These are phyloP conservation scores for Ilyonectria mors-panacis DNA, from an alignment of 2,329 filamentous ascomycete genomes.

Conservation along the genomic window DNA sequence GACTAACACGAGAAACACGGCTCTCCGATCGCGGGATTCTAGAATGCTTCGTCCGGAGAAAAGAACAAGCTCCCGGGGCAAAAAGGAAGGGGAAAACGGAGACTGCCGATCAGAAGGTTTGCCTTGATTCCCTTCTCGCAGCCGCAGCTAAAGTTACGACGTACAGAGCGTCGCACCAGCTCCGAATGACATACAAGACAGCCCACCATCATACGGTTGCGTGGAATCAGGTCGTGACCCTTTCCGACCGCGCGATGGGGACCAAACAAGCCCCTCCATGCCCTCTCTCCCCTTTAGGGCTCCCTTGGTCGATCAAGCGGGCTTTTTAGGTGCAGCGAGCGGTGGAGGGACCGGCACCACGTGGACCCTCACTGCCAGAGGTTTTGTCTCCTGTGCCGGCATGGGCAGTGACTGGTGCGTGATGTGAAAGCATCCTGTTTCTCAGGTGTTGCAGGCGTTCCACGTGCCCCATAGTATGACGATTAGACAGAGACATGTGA, in stretches of 20 bases:
- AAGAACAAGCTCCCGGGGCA: neutral
- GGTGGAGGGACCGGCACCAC: conserved; percentile 44
- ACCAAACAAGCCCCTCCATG: conserved; percentile 30
- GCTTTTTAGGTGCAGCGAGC: conserved; percentile 28
- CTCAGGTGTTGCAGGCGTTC: neutral
- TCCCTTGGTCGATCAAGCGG: conserved; percentile 35
- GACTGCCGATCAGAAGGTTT: conserved; percentile 14
- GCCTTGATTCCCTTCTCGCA: neutral
- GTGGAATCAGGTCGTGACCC: conserved; percentile 27
- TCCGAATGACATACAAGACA: conserved; percentile 38
- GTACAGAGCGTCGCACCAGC: conserved; percentile 10
- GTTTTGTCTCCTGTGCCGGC: conserved; percentile 20
- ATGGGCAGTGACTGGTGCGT: neutral
- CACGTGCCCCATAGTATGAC: conserved; percentile 27
- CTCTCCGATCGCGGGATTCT: conserved; percentile 2
- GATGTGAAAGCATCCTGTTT: neutral
- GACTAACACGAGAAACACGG: conserved; percentile 12
- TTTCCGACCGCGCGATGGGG: conserved; percentile 23
- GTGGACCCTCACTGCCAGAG: conserved; percentile 40
- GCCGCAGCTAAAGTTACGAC: neutral
- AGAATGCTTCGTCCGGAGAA: conserved; percentile 13
- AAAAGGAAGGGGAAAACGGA: neutral
- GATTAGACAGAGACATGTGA: conserved; percentile 16
- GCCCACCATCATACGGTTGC: conserved; percentile 48
- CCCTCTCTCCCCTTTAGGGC: conserved; percentile 22